A percentile compares a stretch with the other conserved stretches of the same genome.
Evolutionary conservation across 768 basidiomycete species (phyloP).

Genomic region (Tubosaeta sp.): DNA sequence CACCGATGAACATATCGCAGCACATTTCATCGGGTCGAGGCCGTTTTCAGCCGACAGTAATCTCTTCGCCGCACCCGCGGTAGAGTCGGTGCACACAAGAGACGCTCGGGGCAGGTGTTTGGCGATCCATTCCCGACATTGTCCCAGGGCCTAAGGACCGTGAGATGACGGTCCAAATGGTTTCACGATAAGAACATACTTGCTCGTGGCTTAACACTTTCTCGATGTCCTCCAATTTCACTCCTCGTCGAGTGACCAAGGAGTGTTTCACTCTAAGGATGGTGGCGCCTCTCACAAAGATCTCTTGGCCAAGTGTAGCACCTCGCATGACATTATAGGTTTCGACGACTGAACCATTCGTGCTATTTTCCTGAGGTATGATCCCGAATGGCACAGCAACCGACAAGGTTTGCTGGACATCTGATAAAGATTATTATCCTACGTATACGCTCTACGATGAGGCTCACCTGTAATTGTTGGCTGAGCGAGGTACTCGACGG

Average conservation of each 20-base stretch:
- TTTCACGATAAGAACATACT: slow-evolving; percentile 35
- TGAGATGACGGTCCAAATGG: neutral
- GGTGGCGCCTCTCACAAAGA: slow-evolving; percentile 58
- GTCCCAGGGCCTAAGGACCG: slow-evolving; percentile 61
- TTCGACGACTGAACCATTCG: slow-evolving; percentile 68
- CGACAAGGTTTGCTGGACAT: slow-evolving; percentile 53
- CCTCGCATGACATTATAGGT: slow-evolving; percentile 63
- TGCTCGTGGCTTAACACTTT: slow-evolving; percentile 77
- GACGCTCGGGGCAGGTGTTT: slow-evolving; percentile 48
- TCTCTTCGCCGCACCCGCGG: slow-evolving; percentile 61
- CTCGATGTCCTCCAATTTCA: slow-evolving; percentile 49
- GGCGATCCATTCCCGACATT: slow-evolving; percentile 63
- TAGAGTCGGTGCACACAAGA: slow-evolving; percentile 61
- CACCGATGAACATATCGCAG: slow-evolving; percentile 71
- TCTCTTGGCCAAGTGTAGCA: slow-evolving; percentile 33
- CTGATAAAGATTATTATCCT: slow-evolving; percentile 34
- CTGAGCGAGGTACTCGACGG: slow-evolving; percentile 40
- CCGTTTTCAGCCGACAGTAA: slow-evolving; percentile 32
- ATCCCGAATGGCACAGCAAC: slow-evolving; percentile 46
- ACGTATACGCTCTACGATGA: neutral
- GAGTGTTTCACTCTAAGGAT: slow-evolving; percentile 63
- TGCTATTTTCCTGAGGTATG: slow-evolving; percentile 80
- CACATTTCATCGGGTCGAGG: slow-evolving; percentile 44
- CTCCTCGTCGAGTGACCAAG: slow-evolving; percentile 59
- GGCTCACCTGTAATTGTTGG: slow-evolving; percentile 39